phyloP scores from a whole-genome alignment of 2,329 filamentous ascomycete species.

The Didymellaceae sp. region DNA sequence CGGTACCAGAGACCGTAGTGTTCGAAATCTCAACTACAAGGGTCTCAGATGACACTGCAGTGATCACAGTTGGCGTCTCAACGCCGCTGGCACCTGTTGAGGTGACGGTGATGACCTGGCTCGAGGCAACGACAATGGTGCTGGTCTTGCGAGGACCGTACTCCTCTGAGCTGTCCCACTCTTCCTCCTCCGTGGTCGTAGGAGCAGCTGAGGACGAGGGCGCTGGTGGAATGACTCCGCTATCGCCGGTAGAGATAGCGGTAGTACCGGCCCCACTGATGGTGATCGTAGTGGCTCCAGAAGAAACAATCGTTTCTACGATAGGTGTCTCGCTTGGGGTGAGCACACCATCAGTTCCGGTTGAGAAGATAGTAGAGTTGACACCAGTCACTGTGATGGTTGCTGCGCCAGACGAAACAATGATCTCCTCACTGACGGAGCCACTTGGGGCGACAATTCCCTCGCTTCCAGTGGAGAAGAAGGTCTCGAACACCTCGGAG shows the following conservation, averaged over 20 bases:
- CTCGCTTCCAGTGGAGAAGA: constrained; percentile 21
- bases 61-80: constrained; percentile 12
- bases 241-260: constrained; percentile 17
- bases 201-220: not conserved
- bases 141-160: constrained; percentile 14
- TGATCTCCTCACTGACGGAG: not conserved
- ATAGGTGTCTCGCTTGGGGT: constrained; percentile 8
- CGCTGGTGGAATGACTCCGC: constrained; percentile 14
- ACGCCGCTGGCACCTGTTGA: constrained; percentile 22
- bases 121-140: constrained; percentile 10
- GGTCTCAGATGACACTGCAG: constrained; percentile 10
- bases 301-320: constrained; percentile 11
- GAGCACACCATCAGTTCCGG: constrained; percentile 14
- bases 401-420: constrained; percentile 8
- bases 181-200: not conserved
- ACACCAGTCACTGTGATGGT: constrained; percentile 10
- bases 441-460: constrained; percentile 21
- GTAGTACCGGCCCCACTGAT: constrained; percentile 15
- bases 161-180: constrained; percentile 2
- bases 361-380: constrained; percentile 19
- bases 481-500: constrained; percentile 18
- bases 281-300: constrained; percentile 1
- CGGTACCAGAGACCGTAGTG: constrained; percentile 14
- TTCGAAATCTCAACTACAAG: constrained; percentile 7
- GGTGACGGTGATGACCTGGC: constrained; percentile 10